Percentiles rank a stretch among this genome's conserved stretches.
Evolutionary conservation across 257 asterid genomes (phyloP).

Genomic region (Ophiorrhiza pumila): DNA sequence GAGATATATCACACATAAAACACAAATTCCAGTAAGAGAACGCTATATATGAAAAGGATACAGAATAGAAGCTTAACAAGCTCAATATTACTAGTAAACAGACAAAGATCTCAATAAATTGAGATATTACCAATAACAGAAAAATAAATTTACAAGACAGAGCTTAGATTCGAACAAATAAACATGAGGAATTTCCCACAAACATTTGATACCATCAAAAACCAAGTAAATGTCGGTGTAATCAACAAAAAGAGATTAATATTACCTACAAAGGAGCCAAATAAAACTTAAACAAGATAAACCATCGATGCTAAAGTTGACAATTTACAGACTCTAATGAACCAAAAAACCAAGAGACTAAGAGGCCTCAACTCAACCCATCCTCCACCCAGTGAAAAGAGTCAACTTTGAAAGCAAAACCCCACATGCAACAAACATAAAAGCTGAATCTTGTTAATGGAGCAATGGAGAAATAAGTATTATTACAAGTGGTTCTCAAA

Average conservation of each 20-base stretch:
- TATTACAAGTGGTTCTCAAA: conserved; percentile 29
- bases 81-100: neutral
- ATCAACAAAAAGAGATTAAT: neutral
- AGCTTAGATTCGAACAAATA: neutral
- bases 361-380: conserved; percentile 19
- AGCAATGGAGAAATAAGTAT: conserved; percentile 25
- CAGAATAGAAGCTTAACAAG: neutral
- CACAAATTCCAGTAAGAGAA: neutral
- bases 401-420: conserved; percentile 19
- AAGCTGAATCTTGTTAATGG: conserved; percentile 11
- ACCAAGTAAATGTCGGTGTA: neutral
- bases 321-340: conserved; percentile 4
- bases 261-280: conserved; percentile 1
- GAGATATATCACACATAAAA: neutral
- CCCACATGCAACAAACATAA: conserved; percentile 16
- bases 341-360: neutral
- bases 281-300: neutral
- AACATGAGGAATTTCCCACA: neutral
- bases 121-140: neutral
- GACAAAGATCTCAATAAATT: conserved; percentile 9
- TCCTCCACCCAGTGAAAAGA: conserved; percentile 21
- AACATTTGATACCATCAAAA: neutral
- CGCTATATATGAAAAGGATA: neutral
- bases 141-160: neutral
- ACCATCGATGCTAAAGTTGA: neutral